Evolutionary conservation across 495 filamentous ascomycete species (phyloP), one percentile per base, ranked within the genome.

Genomic region (Pseudotulostoma volvatum): DNA sequence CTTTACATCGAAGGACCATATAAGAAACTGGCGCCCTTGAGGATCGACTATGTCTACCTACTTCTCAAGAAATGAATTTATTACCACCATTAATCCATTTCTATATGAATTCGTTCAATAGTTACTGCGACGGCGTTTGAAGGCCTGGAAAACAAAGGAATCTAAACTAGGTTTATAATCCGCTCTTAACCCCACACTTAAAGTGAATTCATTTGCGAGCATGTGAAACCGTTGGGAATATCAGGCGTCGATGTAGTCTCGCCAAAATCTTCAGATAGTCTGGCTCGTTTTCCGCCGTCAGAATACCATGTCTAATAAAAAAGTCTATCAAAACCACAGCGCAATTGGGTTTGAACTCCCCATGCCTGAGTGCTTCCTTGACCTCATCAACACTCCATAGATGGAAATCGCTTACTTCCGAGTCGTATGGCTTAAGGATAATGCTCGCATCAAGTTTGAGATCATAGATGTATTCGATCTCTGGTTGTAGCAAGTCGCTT

Each of bases 281-380:
- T 33, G 72, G 68, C 62, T 95, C 85, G 55, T 86, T 90, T 53
- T 82, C 84, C 8, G 68, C 54, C 1, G 79, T 93, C 46, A 92
- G 50, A 38, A 94, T 70, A 1, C 83, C 81, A 57, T 85, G 85
- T 18, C 90, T 65, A 41, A 93, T 61, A 57, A 97, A 86, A 67
- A 96, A 97, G 56, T 94, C 84, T 33, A 93, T 55, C 48, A 92
- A 56, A 16, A 92, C 68, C 39, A 88, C 47, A 1, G 80, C 79
- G 53, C 87, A 95, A 52, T 99, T 99, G 0, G 92, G 84, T 61
- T 99, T 99, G 62, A 93, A 95, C 43, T 78, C 67, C 1, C 81
- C 81, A 34, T 64, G 61, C 1, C 68, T 70, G 43, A 99, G 49
- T 13, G 77, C 75, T 40, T 70, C 64, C 63, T 77, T 64, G 2